These are phyloP conservation scores for Croton laevigatus DNA, from an alignment of 441 rosid species.

Conservation along the genomic window DNA sequence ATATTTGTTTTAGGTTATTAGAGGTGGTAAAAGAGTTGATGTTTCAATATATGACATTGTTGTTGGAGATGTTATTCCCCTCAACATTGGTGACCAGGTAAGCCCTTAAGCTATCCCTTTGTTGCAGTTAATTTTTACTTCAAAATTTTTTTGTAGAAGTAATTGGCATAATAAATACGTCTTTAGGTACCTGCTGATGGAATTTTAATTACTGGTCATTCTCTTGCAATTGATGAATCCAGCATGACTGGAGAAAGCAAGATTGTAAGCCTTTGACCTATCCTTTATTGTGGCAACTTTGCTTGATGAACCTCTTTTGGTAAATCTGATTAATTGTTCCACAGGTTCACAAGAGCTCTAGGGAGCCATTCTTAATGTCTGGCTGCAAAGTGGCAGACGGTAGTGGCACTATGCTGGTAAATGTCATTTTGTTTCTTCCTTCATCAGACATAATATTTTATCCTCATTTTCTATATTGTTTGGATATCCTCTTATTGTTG, in stretches of 20 bases:
- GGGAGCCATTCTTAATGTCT: constrained; percentile 86
- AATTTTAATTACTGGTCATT: constrained; percentile 70
- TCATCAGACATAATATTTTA: neutral
- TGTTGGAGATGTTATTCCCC: constrained; percentile 91
- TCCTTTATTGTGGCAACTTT: constrained; percentile 13
- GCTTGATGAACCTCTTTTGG: constrained; percentile 7
- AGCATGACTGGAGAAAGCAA: constrained; percentile 99
- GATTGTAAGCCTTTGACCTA: constrained; percentile 44
- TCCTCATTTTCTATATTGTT: neutral
- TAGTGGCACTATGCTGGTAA: constrained; percentile 92
- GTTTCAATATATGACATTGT: constrained; percentile 91
- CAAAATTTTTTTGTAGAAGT: neutral
- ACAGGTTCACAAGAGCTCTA: constrained; percentile 72
- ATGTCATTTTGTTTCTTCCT: neutral
- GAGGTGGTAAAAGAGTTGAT: constrained; percentile 90
- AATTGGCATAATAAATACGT: constrained; percentile 15
- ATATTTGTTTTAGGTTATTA: constrained; percentile 54
- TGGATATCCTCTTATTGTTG: neutral
- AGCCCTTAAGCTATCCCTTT: constrained; percentile 12
- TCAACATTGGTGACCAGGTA: constrained; percentile 95
- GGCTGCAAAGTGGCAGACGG: constrained; percentile 99
- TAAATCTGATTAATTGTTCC: constrained; percentile 17
- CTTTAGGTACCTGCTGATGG: constrained; percentile 97
- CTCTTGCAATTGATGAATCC: constrained; percentile 90
- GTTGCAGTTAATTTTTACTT: neutral